phyloP scores from a whole-genome alignment of 2,329 filamentous ascomycete species.

The Fusarium oligoseptatum region DNA sequence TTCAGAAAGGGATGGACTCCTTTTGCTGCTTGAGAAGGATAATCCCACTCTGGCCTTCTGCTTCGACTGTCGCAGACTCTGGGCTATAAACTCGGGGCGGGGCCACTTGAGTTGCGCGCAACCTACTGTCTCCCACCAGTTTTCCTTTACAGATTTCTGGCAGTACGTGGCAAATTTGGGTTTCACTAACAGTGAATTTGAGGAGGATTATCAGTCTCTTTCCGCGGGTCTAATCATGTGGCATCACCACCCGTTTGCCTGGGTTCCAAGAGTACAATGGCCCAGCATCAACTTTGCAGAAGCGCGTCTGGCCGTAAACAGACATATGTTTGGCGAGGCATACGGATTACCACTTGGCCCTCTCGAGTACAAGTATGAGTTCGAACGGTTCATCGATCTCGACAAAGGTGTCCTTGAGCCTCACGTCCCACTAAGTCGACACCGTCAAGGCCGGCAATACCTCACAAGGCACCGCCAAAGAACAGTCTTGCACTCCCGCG shows the following conservation, averaged over 20 bases:
- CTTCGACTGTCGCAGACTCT: background rate
- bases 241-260: background rate
- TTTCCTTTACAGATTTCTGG: too few relatives aligned
- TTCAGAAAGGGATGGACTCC: background rate
- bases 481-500: too few relatives aligned
- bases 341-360: background rate
- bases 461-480: background rate
- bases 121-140: background rate
- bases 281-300: background rate
- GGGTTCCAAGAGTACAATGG: background rate
- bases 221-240: too few relatives aligned
- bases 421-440: background rate
- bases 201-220: too few relatives aligned
- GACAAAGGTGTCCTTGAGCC: too few relatives aligned
- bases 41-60: background rate
- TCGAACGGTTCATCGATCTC: background rate
- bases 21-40: background rate
- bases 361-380: background rate
- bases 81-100: background rate
- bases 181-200: too few relatives aligned
- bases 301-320: background rate
- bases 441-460: background rate
- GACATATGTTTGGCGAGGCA: background rate
- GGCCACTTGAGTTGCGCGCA: background rate
- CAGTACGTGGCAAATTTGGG: too few relatives aligned